phyloP scores from a whole-genome alignment of 1,284 basidiomycete genomes.

The Ustilago esculenta region DNA sequence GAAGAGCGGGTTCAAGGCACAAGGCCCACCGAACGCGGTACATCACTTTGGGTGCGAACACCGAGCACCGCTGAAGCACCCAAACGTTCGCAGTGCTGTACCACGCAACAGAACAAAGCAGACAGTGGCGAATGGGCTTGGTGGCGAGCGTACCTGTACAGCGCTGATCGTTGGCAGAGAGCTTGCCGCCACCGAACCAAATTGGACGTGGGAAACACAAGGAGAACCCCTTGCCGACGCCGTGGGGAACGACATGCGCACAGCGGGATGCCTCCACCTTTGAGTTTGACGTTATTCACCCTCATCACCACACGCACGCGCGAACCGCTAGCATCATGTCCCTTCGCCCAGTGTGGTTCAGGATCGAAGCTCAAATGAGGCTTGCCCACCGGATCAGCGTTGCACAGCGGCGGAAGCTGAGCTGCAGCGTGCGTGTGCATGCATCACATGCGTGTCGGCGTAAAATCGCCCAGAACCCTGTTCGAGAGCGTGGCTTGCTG shows the following conservation, averaged over 20 bases:
- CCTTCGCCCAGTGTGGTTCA: no score
- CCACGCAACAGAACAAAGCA: no score
- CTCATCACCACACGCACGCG: no score
- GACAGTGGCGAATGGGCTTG: neutral
- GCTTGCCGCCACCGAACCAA: neutral
- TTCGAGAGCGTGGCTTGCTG: no score
- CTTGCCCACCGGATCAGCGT: no score
- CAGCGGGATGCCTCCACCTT: no score
- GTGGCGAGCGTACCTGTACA: neutral
- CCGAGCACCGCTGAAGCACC: no score
- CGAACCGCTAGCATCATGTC: no score
- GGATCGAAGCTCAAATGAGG: no score
- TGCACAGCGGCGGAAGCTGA: neutral
- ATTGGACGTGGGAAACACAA: conserved; percentile 15
- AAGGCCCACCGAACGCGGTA: conserved; percentile 1
- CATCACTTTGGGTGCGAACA: conserved; percentile 8
- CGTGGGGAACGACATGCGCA: conserved; percentile 20
- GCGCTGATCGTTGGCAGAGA: neutral
- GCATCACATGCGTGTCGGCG: conserved; percentile 32
- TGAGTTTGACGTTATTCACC: no score
- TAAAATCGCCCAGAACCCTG: conserved; percentile 1
- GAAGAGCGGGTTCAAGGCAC: no score
- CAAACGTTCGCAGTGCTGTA: no score
- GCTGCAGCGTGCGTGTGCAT: conserved; percentile 3
- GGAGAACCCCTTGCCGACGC: conserved; percentile 24